These are phyloP conservation scores for Diaporthe velutina DNA, from an alignment of 2,329 filamentous ascomycete genomes.

Conservation along the genomic window DNA sequence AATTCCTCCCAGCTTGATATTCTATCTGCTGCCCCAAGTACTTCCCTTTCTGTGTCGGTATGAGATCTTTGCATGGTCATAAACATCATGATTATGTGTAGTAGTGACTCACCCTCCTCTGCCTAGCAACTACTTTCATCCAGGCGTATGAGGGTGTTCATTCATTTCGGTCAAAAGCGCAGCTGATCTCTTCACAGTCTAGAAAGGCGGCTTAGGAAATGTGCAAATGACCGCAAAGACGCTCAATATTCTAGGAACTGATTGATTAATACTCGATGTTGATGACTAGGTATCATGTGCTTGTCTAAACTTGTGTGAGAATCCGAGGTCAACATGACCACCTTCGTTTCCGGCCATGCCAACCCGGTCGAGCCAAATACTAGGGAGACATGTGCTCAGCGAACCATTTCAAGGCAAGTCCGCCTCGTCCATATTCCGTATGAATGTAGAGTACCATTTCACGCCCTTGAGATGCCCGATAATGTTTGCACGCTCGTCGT, in stretches of 20 bases:
- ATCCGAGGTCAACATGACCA: no score
- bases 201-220: neutral
- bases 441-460: slow-evolving; percentile 54
- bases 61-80: no score
- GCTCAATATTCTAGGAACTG: neutral
- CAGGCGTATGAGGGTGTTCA: neutral
- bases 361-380: neutral
- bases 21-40: no score
- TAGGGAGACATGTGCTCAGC: no score
- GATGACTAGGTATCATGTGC: neutral
- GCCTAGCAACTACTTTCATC: neutral
- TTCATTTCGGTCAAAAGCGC: no score
- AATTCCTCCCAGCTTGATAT: no score
- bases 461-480: slow-evolving; percentile 50
- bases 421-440: slow-evolving; percentile 58
- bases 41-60: no score
- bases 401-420: slow-evolving; percentile 15
- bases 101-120: neutral
- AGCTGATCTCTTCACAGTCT: no score
- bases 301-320: no score
- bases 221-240: neutral
- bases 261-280: neutral
- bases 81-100: neutral
- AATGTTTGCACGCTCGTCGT: slow-evolving; percentile 55
- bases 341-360: neutral